phyloP scores from a whole-genome alignment of 768 basidiomycete species.

The Lentinula boryana region DNA sequence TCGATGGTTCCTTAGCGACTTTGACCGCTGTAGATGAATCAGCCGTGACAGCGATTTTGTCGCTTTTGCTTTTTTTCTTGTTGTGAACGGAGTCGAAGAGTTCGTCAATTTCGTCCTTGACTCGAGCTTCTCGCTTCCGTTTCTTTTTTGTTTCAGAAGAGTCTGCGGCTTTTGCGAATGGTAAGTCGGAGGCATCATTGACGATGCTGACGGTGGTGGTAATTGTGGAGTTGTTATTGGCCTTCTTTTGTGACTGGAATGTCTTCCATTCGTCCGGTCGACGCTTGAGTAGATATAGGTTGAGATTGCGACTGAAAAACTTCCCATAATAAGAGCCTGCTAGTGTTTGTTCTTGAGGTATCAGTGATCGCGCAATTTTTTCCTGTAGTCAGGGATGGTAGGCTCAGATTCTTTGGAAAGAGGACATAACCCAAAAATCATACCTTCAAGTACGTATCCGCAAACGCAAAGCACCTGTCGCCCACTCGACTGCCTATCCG shows the following conservation, averaged over 20 bases:
- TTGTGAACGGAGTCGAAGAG: constrained; percentile 41
- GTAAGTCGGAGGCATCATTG: constrained; percentile 9
- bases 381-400: constrained; percentile 44
- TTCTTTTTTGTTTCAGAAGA: constrained; percentile 19
- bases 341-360: constrained; percentile 65
- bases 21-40: neutral
- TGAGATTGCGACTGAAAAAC: constrained; percentile 77
- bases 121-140: constrained; percentile 38
- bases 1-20: neutral
- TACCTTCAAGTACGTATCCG: constrained; percentile 93
- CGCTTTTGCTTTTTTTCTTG: neutral
- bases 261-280: constrained; percentile 83
- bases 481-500: constrained; percentile 86
- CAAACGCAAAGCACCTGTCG: constrained; percentile 85
- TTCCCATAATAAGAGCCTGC: constrained; percentile 80
- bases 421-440: constrained; percentile 11
- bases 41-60: neutral
- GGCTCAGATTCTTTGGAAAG: constrained; percentile 3
- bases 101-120: constrained; percentile 69
- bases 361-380: constrained; percentile 81
- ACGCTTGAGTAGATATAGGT: constrained; percentile 71
- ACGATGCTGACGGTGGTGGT: constrained; percentile 18
- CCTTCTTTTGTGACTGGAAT: constrained; percentile 42
- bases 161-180: constrained; percentile 12
- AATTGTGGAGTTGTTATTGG: neutral